Base-by-base conservation (phyloP, 345 rosid species). In the Cardamine resedifolia region DNA sequence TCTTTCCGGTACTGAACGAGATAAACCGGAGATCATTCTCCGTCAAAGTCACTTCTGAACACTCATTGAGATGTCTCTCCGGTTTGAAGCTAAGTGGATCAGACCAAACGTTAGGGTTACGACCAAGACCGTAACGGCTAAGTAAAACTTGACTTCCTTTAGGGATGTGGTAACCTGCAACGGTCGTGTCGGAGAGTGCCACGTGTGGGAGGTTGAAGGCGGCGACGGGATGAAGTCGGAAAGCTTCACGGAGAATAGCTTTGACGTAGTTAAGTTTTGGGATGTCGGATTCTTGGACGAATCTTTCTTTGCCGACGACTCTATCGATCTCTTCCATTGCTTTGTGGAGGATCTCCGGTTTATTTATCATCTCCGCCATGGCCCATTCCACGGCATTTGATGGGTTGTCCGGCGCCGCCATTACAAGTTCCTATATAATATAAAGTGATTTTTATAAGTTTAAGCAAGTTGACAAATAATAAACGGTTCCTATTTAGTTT, bases 371-470 rank as follows among this genome's bases (percentile, higher is more conserved):
- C 75, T 85, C 85, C 2, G 84, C 85, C 67, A 85, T 38, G 12
- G 80, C 74, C 86, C 87, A 81, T 69, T 85, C 87, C 5, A 66
- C 79, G 8, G 78, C 85, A 31, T 78, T 81, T n/a, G 89, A 64
- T 26, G 89, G 85, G 10, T 83, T 83, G 71, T 83, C 89, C 0
- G 84, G 55, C 3, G 80, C 60, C 10, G 85, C 85, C 47, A 81
- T 51, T 62, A 79, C 74, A 15, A 85, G 70, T 38, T 83, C 88
- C 88, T 84, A 65, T 51, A 58, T 49, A 4, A 6, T 4, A 15
- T 10, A 41, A 16, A 28, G 68, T 44, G 23, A 41, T 8, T 57
- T 30, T 36, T 12, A 36, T 36, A 6, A 56, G 15, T 30, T 28
- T 56, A 30, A 11, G 30, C 11, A 58, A 58, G 11, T 36, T 58